These are phyloP conservation scores for Boletus tomentosulus DNA, from an alignment of 768 basidiomycete species.

Conservation along the genomic window DNA sequence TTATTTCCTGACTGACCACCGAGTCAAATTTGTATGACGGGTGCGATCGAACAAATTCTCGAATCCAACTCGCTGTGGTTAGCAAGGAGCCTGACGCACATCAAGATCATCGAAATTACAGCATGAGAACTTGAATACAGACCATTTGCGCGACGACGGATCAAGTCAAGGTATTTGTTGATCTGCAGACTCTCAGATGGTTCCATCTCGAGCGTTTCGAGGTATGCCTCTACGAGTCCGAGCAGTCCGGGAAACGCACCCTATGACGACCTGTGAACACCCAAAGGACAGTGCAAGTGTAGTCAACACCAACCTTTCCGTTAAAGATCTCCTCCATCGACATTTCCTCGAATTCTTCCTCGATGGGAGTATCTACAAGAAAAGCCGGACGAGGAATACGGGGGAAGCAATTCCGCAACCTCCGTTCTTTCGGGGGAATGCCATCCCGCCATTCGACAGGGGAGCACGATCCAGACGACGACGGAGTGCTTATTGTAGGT, in stretches of 20 bases:
- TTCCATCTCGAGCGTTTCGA: slow-evolving; percentile 81
- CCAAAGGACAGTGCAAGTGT: not conserved
- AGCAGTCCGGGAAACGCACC: slow-evolving; percentile 76
- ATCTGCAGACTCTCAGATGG: slow-evolving; percentile 56
- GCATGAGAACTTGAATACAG: slow-evolving; percentile 17
- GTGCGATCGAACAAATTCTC: slow-evolving; percentile 86
- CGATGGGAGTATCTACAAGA: slow-evolving; percentile 51
- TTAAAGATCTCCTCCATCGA: slow-evolving; percentile 89
- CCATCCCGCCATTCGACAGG: slow-evolving; percentile 33
- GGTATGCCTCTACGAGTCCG: slow-evolving; percentile 75
- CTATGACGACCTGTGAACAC: slow-evolving; percentile 33
- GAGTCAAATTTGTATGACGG: slow-evolving; percentile 91
- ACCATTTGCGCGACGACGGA: slow-evolving; percentile 81
- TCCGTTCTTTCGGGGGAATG: slow-evolving; percentile 53
- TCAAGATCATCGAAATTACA: slow-evolving; percentile 1
- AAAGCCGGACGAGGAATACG: slow-evolving; percentile 44
- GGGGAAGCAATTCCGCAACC: slow-evolving; percentile 70
- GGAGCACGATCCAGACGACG: slow-evolving; percentile 39
- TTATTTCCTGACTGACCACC: slow-evolving; percentile 87
- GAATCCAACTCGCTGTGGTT: slow-evolving; percentile 92
- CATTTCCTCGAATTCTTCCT: slow-evolving; percentile 91
- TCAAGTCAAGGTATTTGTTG: slow-evolving; percentile 72
- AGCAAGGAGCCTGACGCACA: slow-evolving; percentile 57
- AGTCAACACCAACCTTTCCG: slow-evolving; percentile 61
- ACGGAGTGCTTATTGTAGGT: slow-evolving; percentile 39